Evolutionary conservation across 2,329 filamentous ascomycete species (phyloP).

Genomic region (Sporothrix pallida): DNA sequence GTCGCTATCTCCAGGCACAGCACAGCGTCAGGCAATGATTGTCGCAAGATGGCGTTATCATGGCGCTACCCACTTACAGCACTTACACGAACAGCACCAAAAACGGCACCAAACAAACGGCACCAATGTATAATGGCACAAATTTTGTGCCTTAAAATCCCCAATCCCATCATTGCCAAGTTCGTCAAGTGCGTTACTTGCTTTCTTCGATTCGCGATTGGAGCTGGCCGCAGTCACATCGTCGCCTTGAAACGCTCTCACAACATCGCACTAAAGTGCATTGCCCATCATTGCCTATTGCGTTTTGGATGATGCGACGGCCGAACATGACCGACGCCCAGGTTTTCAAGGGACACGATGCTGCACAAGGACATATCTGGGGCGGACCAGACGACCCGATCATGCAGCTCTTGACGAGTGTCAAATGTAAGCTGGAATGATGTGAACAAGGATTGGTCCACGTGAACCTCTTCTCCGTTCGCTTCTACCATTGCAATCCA

Average conservation of each 20-base stretch:
- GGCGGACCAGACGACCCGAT: not conserved
- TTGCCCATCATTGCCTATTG: not conserved
- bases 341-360: not conserved
- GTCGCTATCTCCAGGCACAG: slow-evolving; percentile 28
- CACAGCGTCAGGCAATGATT: slow-evolving; percentile 14
- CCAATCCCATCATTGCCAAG: not conserved
- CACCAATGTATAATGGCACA: not conserved
- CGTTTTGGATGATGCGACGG: slow-evolving; percentile 16
- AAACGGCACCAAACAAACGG: not conserved
- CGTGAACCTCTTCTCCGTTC: not conserved
- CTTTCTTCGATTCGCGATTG: not conserved
- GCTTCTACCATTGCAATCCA: slow-evolving; percentile 6
- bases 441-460: not conserved
- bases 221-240: not conserved
- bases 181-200: not conserved
- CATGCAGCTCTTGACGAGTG: slow-evolving; percentile 22
- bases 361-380: not conserved
- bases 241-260: not conserved
- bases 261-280: slow-evolving; percentile 13
- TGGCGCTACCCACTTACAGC: slow-evolving; percentile 31
- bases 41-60: slow-evolving; percentile 35
- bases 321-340: slow-evolving; percentile 19
- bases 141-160: not conserved
- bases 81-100: not conserved
- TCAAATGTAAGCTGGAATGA: not conserved